phyloP scores from a whole-genome alignment of 768 basidiomycete genomes.

The Lentinula lateritia region DNA sequence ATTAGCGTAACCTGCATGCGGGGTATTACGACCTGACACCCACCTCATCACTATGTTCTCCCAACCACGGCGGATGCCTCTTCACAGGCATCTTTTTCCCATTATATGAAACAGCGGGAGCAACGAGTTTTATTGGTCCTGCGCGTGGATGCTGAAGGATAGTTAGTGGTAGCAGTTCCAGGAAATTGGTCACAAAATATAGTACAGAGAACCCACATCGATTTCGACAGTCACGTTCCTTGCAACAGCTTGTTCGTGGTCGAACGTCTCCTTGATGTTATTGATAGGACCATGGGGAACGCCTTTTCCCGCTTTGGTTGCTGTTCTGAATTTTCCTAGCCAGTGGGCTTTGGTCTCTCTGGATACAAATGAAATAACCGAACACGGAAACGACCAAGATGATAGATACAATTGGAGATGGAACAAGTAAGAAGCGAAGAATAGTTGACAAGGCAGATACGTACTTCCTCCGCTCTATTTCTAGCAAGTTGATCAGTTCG shows the following conservation, averaged over 20 bases:
- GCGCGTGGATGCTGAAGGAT: slow-evolving; percentile 59
- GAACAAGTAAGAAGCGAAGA: not conserved
- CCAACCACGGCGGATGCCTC: slow-evolving; percentile 81
- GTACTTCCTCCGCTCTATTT: slow-evolving; percentile 24
- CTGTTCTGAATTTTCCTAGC: slow-evolving; percentile 55
- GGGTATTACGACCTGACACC: not conserved
- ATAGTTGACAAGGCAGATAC: not conserved
- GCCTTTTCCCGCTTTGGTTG: slow-evolving; percentile 49
- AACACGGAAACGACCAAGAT: no score
- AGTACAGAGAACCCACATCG: slow-evolving; percentile 48
- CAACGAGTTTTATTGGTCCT: slow-evolving; percentile 73
- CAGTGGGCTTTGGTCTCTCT: slow-evolving; percentile 62
- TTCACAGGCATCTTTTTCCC: slow-evolving; percentile 70
- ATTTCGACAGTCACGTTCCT: slow-evolving; percentile 72
- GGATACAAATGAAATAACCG: slow-evolving; percentile 29
- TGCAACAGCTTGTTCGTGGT: slow-evolving; percentile 80
- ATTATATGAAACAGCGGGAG: slow-evolving; percentile 78
- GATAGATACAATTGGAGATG: no score
- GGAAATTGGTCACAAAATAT: not conserved
- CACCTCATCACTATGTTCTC: slow-evolving; percentile 79
- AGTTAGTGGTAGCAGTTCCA: slow-evolving; percentile 14
- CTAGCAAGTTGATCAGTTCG: slow-evolving; percentile 66
- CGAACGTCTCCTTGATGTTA: slow-evolving; percentile 83
- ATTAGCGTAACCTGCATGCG: not conserved
- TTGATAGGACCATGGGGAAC: slow-evolving; percentile 92